Conservation (phyloP, 2,329 filamentous ascomycete genomes). For the Aspergillus fijiensis region DNA sequence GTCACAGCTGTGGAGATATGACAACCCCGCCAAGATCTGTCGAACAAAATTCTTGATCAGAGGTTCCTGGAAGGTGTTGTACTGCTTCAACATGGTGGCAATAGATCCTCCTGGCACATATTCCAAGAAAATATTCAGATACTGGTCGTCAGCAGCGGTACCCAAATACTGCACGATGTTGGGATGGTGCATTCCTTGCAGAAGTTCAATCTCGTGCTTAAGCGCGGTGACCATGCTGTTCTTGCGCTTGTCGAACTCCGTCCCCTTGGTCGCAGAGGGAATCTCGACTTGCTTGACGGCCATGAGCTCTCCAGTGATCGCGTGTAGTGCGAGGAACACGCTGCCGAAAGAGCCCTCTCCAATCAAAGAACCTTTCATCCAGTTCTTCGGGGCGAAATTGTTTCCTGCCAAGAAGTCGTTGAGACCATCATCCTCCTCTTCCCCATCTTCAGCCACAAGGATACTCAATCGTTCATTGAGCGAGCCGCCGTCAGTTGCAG, state of each 20-base stretch:
- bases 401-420: constrained; percentile 87
- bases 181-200: constrained; percentile 89
- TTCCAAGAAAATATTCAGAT: constrained; percentile 99
- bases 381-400: constrained; percentile 95
- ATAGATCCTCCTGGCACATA: constrained; percentile 97
- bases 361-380: constrained; percentile 98
- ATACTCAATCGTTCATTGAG: constrained; percentile 80
- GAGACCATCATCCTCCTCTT: constrained; percentile 86
- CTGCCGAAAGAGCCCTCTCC: constrained; percentile 95
- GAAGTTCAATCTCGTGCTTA: constrained; percentile 91
- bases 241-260: constrained; percentile 82
- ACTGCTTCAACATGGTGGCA: constrained; percentile 97
- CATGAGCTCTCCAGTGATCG: constrained; percentile 94
- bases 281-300: constrained; percentile 98
- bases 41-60: constrained; percentile 95
- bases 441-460: constrained; percentile 83
- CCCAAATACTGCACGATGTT: constrained; percentile 99
- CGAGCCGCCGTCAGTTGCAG: constrained; percentile 65
- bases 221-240: constrained; percentile 97
- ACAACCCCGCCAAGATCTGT: constrained; percentile 88
- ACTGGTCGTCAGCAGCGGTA: constrained; percentile 84
- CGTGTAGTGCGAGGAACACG: constrained; percentile 91
- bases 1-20: constrained; percentile 88
- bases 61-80: constrained; percentile 89
- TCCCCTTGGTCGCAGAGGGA: constrained; percentile 74